A percentile compares a stretch with the other conserved stretches of the same genome.
Conservation (phyloP, 257 asterid species). For the Voacanga thouarsii region DNA sequence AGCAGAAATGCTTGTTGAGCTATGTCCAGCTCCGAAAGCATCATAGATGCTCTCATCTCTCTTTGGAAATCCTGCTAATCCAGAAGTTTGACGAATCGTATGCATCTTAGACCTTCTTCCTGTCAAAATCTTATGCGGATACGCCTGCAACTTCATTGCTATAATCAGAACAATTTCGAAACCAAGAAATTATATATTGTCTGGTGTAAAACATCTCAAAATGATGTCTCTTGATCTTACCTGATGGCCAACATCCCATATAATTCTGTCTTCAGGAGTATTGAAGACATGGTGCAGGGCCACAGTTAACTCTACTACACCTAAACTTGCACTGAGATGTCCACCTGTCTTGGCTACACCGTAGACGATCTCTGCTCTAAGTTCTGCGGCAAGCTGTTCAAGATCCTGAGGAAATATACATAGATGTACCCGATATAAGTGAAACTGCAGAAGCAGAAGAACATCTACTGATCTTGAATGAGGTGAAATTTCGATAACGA, state of each 20-base stretch:
- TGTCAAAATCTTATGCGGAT: conserved; percentile 71
- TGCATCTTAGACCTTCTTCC: conserved; percentile 80
- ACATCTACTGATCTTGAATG: not conserved
- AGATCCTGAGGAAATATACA: conserved; percentile 47
- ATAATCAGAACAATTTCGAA: too few species aligned
- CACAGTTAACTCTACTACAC: conserved; percentile 73
- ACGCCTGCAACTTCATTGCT: conserved; percentile 41
- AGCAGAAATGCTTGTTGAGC: conserved; percentile 85
- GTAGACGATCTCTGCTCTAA: conserved; percentile 67
- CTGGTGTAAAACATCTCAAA: not conserved
- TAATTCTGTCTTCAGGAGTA: conserved; percentile 65
- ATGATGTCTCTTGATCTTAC: conserved; percentile 22
- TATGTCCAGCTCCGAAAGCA: conserved; percentile 83
- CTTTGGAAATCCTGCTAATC: conserved; percentile 71
- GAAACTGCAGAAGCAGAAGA: not conserved
- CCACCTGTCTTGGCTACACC: conserved; percentile 61
- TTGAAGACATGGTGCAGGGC: conserved; percentile 84
- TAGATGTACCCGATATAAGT: too few species aligned
- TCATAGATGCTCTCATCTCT: conserved; percentile 74
- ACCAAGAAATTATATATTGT: too few species aligned
- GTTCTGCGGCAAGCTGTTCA: conserved; percentile 67
- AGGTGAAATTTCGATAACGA: not conserved
- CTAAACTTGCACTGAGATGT: conserved; percentile 69
- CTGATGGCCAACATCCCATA: conserved; percentile 95
- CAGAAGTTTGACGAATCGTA: conserved; percentile 59